A percentile compares a stretch with the other conserved stretches of the same genome.
Evolutionary conservation across 2,329 filamentous ascomycete genomes (phyloP).

Genomic region (Podosphaera fusca): DNA sequence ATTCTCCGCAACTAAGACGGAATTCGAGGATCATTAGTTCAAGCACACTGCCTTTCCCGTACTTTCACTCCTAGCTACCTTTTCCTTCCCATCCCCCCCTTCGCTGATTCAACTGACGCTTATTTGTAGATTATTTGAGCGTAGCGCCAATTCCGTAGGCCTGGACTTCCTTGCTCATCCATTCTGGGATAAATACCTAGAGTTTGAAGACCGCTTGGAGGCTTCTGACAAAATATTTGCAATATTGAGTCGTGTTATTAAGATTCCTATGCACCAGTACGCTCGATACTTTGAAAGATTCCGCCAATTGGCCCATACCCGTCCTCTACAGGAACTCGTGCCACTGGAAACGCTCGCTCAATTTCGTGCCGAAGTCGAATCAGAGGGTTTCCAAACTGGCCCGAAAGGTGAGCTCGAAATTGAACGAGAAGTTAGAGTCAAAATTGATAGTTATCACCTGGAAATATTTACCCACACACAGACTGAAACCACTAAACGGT

Average conservation of each 20-base stretch:
- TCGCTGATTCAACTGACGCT: conserved; percentile 8
- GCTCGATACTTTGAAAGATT: conserved; percentile 86
- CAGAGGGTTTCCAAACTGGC: conserved; percentile 24
- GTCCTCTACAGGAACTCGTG: conserved; percentile 51
- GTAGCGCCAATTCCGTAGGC: conserved; percentile 62
- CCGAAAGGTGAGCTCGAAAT: conserved; percentile 52
- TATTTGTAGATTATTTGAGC: conserved; percentile 59
- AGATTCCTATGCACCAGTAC: conserved; percentile 90
- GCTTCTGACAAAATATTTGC: conserved; percentile 65
- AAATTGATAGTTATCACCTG: conserved; percentile 60
- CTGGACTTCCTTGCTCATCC: conserved; percentile 85
- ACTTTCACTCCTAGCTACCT: conserved; percentile 31
- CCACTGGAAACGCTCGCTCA: conserved; percentile 41
- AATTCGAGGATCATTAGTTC: conserved; percentile 25
- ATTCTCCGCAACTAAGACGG: conserved; percentile 20
- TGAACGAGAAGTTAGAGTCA: conserved; percentile 58
- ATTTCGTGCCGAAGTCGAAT: conserved; percentile 49
- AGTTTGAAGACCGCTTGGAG: conserved; percentile 83
- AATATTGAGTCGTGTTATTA: conserved; percentile 60
- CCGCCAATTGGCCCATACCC: conserved; percentile 47
- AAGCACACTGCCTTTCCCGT: conserved; percentile 34
- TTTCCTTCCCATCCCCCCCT: conserved; percentile 8
- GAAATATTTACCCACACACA: conserved; percentile 65
- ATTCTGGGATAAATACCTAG: conserved; percentile 98
- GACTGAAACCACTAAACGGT: conserved; percentile 71